Base-by-base conservation (phyloP, 2,329 filamentous ascomycete species). In the Ceratocystiopsis brevicomis region DNA sequence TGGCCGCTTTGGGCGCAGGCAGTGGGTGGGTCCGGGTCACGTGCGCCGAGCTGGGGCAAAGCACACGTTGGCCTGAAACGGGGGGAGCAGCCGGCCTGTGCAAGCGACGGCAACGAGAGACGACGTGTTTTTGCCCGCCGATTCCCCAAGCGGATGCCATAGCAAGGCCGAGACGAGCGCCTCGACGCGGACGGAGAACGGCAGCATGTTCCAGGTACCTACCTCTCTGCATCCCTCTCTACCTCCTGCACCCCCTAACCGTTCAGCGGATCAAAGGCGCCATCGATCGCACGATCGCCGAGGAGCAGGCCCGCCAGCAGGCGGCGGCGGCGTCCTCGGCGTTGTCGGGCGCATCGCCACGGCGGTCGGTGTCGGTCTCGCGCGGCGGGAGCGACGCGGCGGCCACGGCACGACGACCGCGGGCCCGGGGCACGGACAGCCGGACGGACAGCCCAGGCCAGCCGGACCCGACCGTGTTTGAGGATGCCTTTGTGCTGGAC, bases 381-480 rank as follows among this genome's bases (percentile, higher is more conserved):
- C 56, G 58, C 39, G 55, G 54, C 19, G 56, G 57, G 30, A 61
- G 59, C 50, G 53, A 53, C 39, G n/a, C n/a, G n/a, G n/a, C n/a
- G n/a, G n/a, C n/a, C n/a, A n/a, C n/a, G n/a, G n/a, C n/a, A n/a
- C n/a, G n/a, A n/a, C n/a, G n/a, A n/a, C n/a, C n/a, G n/a, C n/a
- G n/a, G n/a, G n/a, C n/a, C n/a, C n/a, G n/a, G n/a, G n/a, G n/a
- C n/a, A n/a, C n/a, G n/a, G n/a, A 21, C 25, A 30, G 25, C 25
- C n/a, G n/a, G n/a, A n/a, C n/a, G n/a, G 8, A 30, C 25, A 9
- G 25, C 25, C 25, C 43, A 57, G 58, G 16, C 3, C 74, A 78
- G 37, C 81, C 83, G 2, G 87, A 95, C 59, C 87, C 88, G 25
- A 77, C 82, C 34, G 81, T 94, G 46, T 93, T 92, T 53, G 84